phyloP scores from a whole-genome alignment of 345 rosid species.

The Camelina neglecta region DNA sequence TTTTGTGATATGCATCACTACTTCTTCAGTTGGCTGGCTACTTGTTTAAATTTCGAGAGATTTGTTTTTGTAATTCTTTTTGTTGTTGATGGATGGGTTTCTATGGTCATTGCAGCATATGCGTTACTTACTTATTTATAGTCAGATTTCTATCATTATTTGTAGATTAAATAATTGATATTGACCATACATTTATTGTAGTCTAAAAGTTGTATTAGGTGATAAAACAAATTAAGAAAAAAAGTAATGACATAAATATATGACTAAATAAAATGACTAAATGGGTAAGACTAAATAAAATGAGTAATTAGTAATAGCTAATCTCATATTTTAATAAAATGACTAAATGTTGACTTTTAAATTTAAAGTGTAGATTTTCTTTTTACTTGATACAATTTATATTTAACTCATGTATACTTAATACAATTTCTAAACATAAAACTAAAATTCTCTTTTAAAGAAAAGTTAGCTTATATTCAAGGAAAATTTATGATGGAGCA shows the following conservation, averaged over 20 bases:
- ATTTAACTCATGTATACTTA: neutral
- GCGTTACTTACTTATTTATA: constrained; percentile 32
- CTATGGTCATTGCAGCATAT: neutral
- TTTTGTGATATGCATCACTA: constrained; percentile 45
- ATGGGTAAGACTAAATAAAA: too few species aligned
- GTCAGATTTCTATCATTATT: neutral
- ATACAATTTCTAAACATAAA: neutral
- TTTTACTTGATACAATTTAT: neutral
- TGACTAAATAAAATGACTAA: neutral
- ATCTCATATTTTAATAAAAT: too few species aligned
- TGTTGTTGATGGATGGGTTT: neutral
- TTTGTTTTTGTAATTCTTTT: neutral
- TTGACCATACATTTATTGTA: neutral
- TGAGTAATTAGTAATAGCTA: too few species aligned
- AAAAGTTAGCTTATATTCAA: neutral
- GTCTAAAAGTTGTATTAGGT: neutral
- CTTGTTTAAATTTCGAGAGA: neutral
- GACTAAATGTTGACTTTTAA: too few species aligned
- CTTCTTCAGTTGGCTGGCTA: neutral
- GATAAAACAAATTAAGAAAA: neutral
- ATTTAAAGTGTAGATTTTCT: neutral
- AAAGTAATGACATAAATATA: neutral
- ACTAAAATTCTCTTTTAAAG: neutral
- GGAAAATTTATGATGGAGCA: neutral
- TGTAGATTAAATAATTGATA: neutral